A percentile compares a stretch with the other conserved stretches of the same genome.
Evolutionary conservation across 2,329 filamentous ascomycete genomes (phyloP).

Genomic region (Penicillium sp.): DNA sequence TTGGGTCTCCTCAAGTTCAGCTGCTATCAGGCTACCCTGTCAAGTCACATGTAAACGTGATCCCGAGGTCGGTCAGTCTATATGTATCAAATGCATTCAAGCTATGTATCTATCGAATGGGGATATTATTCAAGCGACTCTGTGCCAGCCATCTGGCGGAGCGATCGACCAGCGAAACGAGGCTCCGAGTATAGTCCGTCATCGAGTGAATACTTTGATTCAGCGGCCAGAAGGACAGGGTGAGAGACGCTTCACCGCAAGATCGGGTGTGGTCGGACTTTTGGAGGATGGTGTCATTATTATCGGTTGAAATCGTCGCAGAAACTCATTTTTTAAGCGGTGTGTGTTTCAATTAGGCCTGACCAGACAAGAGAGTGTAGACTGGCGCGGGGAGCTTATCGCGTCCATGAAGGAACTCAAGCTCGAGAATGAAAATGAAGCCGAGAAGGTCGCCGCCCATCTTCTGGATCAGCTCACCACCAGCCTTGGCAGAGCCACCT

Average conservation of each 20-base stretch:
- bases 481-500: slow-evolving; percentile 90
- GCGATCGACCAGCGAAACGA: slow-evolving; percentile 11
- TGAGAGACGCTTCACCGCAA: slow-evolving; percentile 6
- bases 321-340: slow-evolving; percentile 11
- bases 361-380: slow-evolving; percentile 72
- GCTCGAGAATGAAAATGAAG: slow-evolving; percentile 93
- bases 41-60: background rate
- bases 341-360: slow-evolving; percentile 38
- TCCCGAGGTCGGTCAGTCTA: slow-evolving; percentile 3
- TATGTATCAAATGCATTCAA: slow-evolving; percentile 8
- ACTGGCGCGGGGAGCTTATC: slow-evolving; percentile 83
- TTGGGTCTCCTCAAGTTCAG: background rate
- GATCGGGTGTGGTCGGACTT: slow-evolving; percentile 5
- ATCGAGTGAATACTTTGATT: background rate
- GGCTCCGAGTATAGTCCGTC: background rate
- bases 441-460: slow-evolving; percentile 81
- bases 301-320: slow-evolving; percentile 11
- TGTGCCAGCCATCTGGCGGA: slow-evolving; percentile 8
- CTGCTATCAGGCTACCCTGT: background rate
- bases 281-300: slow-evolving; percentile 9
- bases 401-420: slow-evolving; percentile 86
- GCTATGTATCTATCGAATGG: slow-evolving; percentile 19
- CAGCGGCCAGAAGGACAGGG: background rate
- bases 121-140: slow-evolving; percentile 13
- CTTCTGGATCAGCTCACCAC: slow-evolving; percentile 78